phyloP scores from a whole-genome alignment of 495 filamentous ascomycete genomes.

The Penicillium subrubescens region DNA sequence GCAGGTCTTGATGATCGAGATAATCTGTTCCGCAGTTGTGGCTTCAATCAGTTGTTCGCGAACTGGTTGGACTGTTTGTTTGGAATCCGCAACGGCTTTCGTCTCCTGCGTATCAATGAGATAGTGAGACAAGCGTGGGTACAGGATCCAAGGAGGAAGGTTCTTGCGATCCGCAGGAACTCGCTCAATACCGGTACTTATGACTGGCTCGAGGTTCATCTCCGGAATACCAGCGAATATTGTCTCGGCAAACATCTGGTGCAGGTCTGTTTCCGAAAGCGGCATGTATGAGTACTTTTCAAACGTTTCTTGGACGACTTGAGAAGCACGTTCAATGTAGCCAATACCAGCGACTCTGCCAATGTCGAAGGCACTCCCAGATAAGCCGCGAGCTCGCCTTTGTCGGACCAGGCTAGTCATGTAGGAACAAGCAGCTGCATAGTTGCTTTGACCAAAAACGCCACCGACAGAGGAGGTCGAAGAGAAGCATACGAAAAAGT shows the following conservation, averaged over 20 bases:
- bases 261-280: constrained; percentile 4
- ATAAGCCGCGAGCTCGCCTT: constrained; percentile 32
- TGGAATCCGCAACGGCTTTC: too few species aligned
- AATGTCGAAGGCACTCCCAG: constrained; percentile 20
- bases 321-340: constrained; percentile 3
- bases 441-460: constrained; percentile 58
- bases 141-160: too few species aligned
- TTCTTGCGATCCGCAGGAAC: too few species aligned
- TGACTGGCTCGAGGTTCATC: too few species aligned
- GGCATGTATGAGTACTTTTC: neutral
- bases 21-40: neutral
- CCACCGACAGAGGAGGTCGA: constrained; percentile 56
- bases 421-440: constrained; percentile 61
- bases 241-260: neutral
- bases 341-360: constrained; percentile 9
- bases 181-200: too few species aligned
- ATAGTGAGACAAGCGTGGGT: too few species aligned
- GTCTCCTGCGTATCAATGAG: too few species aligned
- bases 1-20: constrained; percentile 1
- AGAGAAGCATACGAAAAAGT: constrained; percentile 65
- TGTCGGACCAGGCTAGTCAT: constrained; percentile 34
- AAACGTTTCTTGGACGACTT: neutral
- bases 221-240: too few species aligned
- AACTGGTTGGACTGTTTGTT: neutral
- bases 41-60: constrained; percentile 1